Base-by-base conservation (phyloP, 768 basidiomycete genomes). In the Lactarius akahatsu region DNA sequence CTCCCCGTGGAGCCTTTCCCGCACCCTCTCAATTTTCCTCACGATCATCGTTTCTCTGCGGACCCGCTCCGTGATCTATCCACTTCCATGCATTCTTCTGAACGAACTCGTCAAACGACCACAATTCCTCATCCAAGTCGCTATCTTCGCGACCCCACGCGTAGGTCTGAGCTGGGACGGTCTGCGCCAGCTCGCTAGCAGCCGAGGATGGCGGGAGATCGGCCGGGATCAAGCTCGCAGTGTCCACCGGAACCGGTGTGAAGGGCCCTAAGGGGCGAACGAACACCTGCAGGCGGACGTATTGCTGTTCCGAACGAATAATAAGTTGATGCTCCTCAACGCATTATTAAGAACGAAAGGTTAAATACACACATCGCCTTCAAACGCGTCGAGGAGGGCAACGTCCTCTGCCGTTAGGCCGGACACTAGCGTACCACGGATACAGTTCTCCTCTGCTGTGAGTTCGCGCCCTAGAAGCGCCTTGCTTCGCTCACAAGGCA, bases 61-160 rank as follows among this genome's bases (percentile, higher is more conserved):
- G 76, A 6, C 71, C 77, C 10, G 40, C 40, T 18, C 40, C 40
- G 40, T 73, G 67, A 0, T 85, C 85, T 45, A 89, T 81, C 94
- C 94, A 96, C 64, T 89, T 88, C 82, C 85, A 85, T 2, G 91
- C 87, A 69, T 86, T 90, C 36, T 90, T 83, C 72, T 77, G 76
- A 36, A 96, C 81, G 72, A 97, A 97, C 4, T 86, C 83, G 23
- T 86, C 85, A 72, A 89, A 95, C 0, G 86, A 83, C 96, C 96
- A 98, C 6, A 91, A 76, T 38, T 80, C 79, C 0, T 85, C 78
- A 32, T 83, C 78, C 11, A 97, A 78, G 8, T 75, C 66, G 0
- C 71, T 70, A 9, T 83, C 30, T 0, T 76, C 74, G 3, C 78
- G 76, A 32, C 74, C 74, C 83, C 87, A 96, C 28, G 94, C 80